Conservation (phyloP, 1,284 basidiomycete species). For the Trametes sp. region DNA sequence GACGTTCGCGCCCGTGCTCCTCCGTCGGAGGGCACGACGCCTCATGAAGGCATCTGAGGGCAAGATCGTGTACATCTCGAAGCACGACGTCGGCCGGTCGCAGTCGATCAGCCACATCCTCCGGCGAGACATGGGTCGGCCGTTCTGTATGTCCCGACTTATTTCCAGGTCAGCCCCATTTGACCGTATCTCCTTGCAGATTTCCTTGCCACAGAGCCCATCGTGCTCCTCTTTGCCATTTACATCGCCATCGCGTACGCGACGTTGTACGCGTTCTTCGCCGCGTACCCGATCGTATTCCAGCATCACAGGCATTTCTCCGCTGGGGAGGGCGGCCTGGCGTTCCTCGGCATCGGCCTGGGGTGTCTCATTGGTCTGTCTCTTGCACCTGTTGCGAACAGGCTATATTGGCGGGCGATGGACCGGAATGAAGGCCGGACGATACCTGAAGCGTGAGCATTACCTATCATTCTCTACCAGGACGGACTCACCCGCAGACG, state of each 20-base stretch:
- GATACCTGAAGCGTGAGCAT: slow-evolving; percentile 65
- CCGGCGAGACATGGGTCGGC: slow-evolving; percentile 59
- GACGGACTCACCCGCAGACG: slow-evolving; percentile 16
- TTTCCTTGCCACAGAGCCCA: slow-evolving; percentile 74
- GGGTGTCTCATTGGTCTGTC: slow-evolving; percentile 63
- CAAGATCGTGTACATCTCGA: slow-evolving; percentile 56
- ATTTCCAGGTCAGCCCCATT: background rate
- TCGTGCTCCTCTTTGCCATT: slow-evolving; percentile 69
- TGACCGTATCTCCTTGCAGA: slow-evolving; percentile 42
- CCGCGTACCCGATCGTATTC: slow-evolving; percentile 71
- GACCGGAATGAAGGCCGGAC: slow-evolving; percentile 57
- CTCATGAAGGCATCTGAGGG: slow-evolving; percentile 56
- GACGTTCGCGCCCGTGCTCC: slow-evolving; percentile 74
- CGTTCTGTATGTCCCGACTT: slow-evolving; percentile 53
- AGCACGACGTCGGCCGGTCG: slow-evolving; percentile 59
- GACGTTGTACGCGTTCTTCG: slow-evolving; percentile 64
- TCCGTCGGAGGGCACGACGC: slow-evolving; percentile 61
- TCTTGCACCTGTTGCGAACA: slow-evolving; percentile 62
- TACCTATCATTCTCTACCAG: background rate
- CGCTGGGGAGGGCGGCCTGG: slow-evolving; percentile 65
- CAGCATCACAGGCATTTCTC: slow-evolving; percentile 65
- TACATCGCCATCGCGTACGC: slow-evolving; percentile 76
- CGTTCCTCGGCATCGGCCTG: slow-evolving; percentile 70
- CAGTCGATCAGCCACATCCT: slow-evolving; percentile 52
- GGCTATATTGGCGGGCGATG: slow-evolving; percentile 61